Conservation (phyloP, 139 green algal species). For the Picochlorum sp. region DNA sequence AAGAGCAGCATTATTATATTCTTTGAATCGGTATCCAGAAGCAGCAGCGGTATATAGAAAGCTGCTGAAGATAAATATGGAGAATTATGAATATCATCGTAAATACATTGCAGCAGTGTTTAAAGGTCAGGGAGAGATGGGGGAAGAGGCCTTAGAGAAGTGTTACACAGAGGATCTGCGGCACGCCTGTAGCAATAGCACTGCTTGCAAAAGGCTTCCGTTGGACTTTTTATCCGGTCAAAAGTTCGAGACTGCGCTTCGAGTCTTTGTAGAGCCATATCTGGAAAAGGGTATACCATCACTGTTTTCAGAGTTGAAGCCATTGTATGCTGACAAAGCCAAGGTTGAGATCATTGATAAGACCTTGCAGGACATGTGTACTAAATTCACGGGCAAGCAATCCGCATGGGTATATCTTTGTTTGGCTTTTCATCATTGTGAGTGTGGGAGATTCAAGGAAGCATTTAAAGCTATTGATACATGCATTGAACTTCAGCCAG, state of each 20-base stretch:
- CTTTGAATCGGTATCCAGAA: constrained; percentile 32
- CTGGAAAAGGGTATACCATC: constrained; percentile 83
- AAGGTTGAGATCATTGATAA: constrained; percentile 27
- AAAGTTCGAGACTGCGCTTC: constrained; percentile 54
- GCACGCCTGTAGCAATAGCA: constrained; percentile 46
- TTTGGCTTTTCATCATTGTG: constrained; percentile 74
- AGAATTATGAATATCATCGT: constrained; percentile 72
- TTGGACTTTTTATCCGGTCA: constrained; percentile 74
- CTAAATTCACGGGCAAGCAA: neutral
- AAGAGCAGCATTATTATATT: constrained; percentile 51
- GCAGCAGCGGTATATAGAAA: constrained; percentile 59
- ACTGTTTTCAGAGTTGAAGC: constrained; percentile 81
- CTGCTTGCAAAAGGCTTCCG: constrained; percentile 59
- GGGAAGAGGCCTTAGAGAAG: neutral
- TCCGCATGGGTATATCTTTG: constrained; percentile 67
- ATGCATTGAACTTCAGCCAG: constrained; percentile 54
- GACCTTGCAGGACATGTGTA: constrained; percentile 12
- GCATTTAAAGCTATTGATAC: constrained; percentile 62
- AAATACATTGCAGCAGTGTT: constrained; percentile 37
- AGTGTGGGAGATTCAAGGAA: constrained; percentile 39
- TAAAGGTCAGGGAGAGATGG: neutral
- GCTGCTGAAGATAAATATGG: constrained; percentile 65
- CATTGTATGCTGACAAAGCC: constrained; percentile 60
- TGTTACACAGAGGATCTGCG: constrained; percentile 25
- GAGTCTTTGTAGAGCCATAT: constrained; percentile 62